Evolutionary conservation across 2,329 filamentous ascomycete genomes (phyloP).

Genomic region (Trichoderma sp.): DNA sequence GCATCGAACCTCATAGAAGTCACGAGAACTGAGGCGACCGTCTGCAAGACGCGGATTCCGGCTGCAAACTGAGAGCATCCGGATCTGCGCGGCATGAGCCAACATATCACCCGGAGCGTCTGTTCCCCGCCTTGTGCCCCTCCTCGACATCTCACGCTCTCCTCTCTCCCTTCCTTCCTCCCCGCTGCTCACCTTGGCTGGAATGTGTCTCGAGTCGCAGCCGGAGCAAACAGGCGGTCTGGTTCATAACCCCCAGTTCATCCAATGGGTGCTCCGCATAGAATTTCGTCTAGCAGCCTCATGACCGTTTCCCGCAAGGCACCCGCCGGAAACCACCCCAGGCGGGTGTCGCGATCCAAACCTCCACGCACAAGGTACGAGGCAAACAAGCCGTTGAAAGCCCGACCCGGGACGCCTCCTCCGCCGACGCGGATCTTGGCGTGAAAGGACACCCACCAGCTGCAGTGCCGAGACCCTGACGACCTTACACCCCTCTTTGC

Average conservation of each 20-base stretch:
- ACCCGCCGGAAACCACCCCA: not conserved
- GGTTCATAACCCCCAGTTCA: not conserved
- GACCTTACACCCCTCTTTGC: not conserved
- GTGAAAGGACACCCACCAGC: not conserved
- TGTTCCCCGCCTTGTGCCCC: conserved; percentile 1
- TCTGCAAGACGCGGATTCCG: not conserved
- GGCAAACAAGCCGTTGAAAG: conserved; percentile 2
- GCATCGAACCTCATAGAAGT: conserved; percentile 4
- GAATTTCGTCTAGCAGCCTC: not conserved
- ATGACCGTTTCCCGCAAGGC: conserved; percentile 14
- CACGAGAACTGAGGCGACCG: not conserved
- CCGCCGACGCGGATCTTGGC: conserved; percentile 14
- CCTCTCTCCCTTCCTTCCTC: not conserved
- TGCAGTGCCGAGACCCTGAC: conserved; percentile 6
- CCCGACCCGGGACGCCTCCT: conserved; percentile 13
- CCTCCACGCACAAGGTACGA: not conserved
- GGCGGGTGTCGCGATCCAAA: conserved; percentile 7
- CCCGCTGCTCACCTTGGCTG: conserved; percentile 11
- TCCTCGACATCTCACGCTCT: not conserved
- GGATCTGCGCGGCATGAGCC: conserved; percentile 8
- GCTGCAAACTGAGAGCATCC: not conserved
- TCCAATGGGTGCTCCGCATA: not conserved
- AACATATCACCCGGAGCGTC: not conserved
- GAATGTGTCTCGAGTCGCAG: conserved; percentile 16
- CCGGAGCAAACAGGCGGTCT: conserved; percentile 18